Evolutionary conservation across 495 filamentous ascomycete species (phyloP).

Genomic region (Podospora pseudoanserina): DNA sequence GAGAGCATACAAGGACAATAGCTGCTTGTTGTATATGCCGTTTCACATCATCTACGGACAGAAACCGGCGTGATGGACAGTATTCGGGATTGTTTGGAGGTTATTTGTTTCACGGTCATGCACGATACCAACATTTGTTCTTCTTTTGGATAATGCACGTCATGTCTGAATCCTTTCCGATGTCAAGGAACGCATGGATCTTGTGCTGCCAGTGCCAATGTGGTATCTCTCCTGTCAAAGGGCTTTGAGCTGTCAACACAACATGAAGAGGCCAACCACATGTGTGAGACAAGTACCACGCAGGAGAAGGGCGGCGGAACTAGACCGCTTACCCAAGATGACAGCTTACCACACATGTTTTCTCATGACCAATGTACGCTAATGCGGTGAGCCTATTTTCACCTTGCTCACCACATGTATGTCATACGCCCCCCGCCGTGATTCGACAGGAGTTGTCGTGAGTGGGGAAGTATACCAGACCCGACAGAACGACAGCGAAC

Average conservation of each 20-base stretch:
- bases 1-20: slow-evolving; percentile 44
- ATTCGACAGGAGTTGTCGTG: not conserved
- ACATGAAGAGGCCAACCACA: not conserved
- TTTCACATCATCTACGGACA: slow-evolving; percentile 50
- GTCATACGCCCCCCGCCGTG: not conserved
- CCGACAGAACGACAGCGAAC: not conserved
- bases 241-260: not conserved
- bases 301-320: not conserved
- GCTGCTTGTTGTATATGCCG: slow-evolving; percentile 47
- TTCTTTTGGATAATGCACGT: not conserved
- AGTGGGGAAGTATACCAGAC: not conserved
- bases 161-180: not conserved
- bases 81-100: not conserved
- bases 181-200: not conserved
- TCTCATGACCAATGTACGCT: not conserved
- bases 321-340: not conserved
- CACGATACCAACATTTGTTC: not conserved
- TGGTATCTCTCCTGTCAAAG: not conserved
- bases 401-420: not conserved
- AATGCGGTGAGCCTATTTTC: not conserved
- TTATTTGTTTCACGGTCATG: not conserved
- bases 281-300: not conserved
- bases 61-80: slow-evolving; percentile 31
- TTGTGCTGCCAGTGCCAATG: too few relatives aligned
- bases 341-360: too few relatives aligned